Base-by-base conservation (phyloP, 2,329 filamentous ascomycete species). In the Nemania sp. region DNA sequence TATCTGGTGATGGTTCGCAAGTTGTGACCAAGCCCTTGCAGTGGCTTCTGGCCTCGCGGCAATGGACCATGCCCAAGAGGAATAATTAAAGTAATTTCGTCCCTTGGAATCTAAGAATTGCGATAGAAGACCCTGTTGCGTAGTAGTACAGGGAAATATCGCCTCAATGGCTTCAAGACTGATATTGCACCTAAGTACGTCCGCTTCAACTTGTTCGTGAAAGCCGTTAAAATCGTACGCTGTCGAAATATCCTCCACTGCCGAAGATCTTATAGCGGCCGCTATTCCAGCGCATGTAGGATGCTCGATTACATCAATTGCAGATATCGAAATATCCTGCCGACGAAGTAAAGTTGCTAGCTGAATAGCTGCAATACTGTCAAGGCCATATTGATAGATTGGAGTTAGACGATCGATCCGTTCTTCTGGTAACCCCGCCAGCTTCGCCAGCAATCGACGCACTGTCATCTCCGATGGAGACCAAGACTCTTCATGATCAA, bases 331-430 rank as follows among this genome's bases (percentile, higher is more conserved):
- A 33, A 84, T 74, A 0, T 84, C 85, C 15, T 78, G 64, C 33
- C 77, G 80, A 15, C 87, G 83, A 14, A 97, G 75, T 22, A 79
- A 73, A 1, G 83, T 79, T 0, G 91, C 89, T 8, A 96, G 77
- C 65, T 96, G 91, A 5, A 86, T 80, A 0, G 91, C 89, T 56
- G 88, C 92, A 64, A 97, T 94, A 67, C 92, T 97, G 70, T 97
- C 92, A 3, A 97, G 75, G 0, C 93, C 93, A n/a, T 96, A 81
- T 53, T 88, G 85, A 64, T 93, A 96, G 43, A 97, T 90, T 0
- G 89, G 91, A 0, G 84, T 90, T 8, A 80, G 67, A 11, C 77
- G 78, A 3, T 68, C 64, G 41, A 96, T 86, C 0, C 72, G 73
- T 0, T 75, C 64, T 2, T 67, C 51, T 0, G 80, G 68, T 4